Evolutionary conservation across 768 basidiomycete genomes (phyloP).

Genomic region (Suillus tomentosus): DNA sequence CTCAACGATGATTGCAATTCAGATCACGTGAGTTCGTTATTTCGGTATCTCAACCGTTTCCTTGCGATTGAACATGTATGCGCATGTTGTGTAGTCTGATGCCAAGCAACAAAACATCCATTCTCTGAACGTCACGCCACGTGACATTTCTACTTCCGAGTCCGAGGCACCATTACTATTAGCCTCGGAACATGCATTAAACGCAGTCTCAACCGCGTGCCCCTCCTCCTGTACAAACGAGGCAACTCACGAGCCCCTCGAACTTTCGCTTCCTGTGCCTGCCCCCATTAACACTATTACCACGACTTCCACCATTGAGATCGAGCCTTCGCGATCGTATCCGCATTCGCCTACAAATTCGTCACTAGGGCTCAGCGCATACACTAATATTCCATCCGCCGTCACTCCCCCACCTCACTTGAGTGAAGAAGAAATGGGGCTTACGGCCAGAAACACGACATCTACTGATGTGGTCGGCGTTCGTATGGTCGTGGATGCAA

Average conservation of each 20-base stretch:
- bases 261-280: neutral
- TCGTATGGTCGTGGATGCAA: neutral
- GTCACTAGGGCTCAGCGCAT: neutral
- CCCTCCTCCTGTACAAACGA: conserved; percentile 4
- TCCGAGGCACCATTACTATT: neutral
- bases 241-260: conserved; percentile 2
- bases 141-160: neutral
- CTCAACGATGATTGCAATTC: conserved; percentile 11
- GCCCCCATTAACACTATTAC: neutral
- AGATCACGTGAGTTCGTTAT: conserved; percentile 32
- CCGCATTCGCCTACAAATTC: neutral
- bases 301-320: neutral
- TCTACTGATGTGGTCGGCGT: neutral
- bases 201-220: neutral
- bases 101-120: neutral
- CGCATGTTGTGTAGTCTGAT: neutral
- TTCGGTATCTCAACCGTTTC: neutral
- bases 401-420: neutral
- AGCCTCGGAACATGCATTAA: neutral
- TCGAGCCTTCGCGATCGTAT: conserved; percentile 1
- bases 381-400: conserved; percentile 5
- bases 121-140: neutral
- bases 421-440: neutral
- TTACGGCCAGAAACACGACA: neutral
- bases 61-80: neutral